phyloP scores from a whole-genome alignment of 805 yeast species.

The Saccharomycopsis malanga region DNA sequence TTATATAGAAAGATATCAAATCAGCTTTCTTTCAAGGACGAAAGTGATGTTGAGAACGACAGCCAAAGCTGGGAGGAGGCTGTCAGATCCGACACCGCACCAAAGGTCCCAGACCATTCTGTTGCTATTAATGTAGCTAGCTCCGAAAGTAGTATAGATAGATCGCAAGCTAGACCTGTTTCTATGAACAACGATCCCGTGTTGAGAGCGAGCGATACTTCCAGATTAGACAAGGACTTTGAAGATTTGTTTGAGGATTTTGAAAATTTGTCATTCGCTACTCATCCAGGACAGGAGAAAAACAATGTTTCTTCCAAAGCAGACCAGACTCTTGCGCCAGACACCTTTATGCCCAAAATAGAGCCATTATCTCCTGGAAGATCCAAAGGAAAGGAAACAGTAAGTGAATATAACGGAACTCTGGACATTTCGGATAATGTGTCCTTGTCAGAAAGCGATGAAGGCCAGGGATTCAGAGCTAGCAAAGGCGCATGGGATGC shows the following conservation, averaged over 20 bases:
- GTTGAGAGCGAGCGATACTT: neutral
- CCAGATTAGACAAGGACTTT: constrained; percentile 15
- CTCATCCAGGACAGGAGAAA: neutral
- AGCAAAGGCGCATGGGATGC: neutral
- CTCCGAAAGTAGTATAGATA: neutral
- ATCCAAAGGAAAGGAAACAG: neutral
- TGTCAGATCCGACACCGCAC: neutral
- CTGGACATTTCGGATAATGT: too few species aligned
- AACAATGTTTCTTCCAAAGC: neutral
- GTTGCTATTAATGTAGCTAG: neutral
- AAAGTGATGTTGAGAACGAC: constrained; percentile 4
- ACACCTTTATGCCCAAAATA: neutral
- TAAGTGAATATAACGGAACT: too few species aligned
- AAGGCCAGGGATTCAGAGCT: neutral
- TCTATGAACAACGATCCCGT: neutral
- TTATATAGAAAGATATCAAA: constrained; percentile 15
- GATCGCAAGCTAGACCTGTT: neutral
- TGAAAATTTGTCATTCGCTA: constrained; percentile 13
- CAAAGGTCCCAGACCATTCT: too few species aligned
- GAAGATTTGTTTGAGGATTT: constrained; percentile 21
- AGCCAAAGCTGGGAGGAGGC: neutral
- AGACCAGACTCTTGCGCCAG: neutral
- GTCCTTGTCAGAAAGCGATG: too few species aligned
- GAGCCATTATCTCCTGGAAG: neutral
- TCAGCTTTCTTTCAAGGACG: constrained; percentile 4